Evolutionary conservation across 2,329 filamentous ascomycete genomes (phyloP).

Genomic region (Fulvia fulva): DNA sequence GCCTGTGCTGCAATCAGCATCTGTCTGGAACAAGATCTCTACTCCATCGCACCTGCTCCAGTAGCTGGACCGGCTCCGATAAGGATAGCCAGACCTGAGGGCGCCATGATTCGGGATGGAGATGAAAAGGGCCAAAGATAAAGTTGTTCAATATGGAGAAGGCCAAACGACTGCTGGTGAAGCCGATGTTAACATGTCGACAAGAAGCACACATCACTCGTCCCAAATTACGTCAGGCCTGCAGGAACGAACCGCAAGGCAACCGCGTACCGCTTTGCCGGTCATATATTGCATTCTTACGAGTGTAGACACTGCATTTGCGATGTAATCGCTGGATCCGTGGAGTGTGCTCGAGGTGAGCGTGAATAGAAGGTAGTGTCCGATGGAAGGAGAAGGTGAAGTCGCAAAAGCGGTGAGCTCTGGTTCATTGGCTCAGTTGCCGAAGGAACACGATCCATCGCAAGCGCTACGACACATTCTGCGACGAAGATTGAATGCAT

Average conservation of each 20-base stretch:
- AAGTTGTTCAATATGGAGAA: not conserved
- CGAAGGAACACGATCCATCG: not conserved
- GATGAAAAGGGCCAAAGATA: not conserved
- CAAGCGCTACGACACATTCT: too few species aligned
- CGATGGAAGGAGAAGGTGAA: too few species aligned
- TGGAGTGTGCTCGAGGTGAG: too few species aligned
- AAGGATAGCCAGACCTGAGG: slow-evolving; percentile 49
- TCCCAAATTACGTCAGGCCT: not conserved
- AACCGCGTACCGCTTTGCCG: too few species aligned
- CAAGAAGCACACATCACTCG: not conserved
- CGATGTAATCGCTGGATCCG: too few species aligned
- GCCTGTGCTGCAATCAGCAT: slow-evolving; percentile 30
- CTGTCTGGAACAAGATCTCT: too few species aligned
- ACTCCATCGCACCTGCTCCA: slow-evolving; percentile 18
- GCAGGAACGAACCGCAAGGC: too few species aligned
- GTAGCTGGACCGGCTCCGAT: slow-evolving; percentile 49
- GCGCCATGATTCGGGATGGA: slow-evolving; percentile 40
- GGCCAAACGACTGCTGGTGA: not conserved
- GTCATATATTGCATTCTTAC: too few species aligned
- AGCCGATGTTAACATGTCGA: not conserved
- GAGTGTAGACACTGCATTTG: too few species aligned
- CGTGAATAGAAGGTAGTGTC: too few species aligned
- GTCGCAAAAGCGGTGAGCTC: too few species aligned
- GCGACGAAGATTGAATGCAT: not conserved
- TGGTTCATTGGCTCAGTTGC: not conserved